Evolutionary conservation across 83 land plant genomes (phyloP).

Genomic region (Picea mariana): DNA sequence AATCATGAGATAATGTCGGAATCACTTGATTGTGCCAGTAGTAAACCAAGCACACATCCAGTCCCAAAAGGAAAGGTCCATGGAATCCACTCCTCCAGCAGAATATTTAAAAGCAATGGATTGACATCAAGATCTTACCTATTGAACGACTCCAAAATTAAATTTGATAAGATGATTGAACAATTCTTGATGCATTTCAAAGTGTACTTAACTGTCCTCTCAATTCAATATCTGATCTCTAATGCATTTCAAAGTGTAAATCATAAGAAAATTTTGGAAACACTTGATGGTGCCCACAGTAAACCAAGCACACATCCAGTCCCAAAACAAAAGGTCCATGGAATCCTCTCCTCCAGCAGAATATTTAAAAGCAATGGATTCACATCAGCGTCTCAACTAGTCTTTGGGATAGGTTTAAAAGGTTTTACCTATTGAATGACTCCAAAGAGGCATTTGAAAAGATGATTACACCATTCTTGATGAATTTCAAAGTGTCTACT

Average conservation of each 20-base stretch:
- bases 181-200: neutral
- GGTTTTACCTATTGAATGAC: neutral
- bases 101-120: neutral
- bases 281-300: neutral
- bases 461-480: neutral
- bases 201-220: too few relatives aligned
- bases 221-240: too few relatives aligned
- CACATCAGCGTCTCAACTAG: neutral
- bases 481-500: too few relatives aligned
- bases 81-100: neutral
- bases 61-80: neutral
- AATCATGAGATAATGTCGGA: neutral
- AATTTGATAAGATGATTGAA: neutral
- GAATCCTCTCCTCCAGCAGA: neutral
- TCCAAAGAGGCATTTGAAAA: neutral
- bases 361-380: neutral
- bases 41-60: neutral
- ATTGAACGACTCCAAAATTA: neutral
- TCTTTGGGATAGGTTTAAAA: neutral
- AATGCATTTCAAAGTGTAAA: too few relatives aligned
- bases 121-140: neutral
- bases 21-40: neutral
- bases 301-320: neutral
- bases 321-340: neutral
- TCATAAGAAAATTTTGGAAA: too few relatives aligned